Conservation (phyloP, 768 basidiomycete genomes). For the Leccinum imitatum region DNA sequence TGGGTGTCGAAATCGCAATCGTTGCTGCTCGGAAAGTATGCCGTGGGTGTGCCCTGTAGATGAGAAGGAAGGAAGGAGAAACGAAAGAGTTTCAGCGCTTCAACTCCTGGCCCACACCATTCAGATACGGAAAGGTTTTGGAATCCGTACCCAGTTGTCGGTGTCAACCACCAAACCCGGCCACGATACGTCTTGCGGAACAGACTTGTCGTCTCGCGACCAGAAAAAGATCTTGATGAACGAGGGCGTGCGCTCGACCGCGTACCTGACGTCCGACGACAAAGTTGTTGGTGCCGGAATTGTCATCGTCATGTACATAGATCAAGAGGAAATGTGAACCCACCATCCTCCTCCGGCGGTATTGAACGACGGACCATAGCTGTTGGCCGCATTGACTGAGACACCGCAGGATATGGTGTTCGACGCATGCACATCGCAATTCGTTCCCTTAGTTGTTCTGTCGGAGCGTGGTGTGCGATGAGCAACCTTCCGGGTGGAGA, state of each 20-base stretch:
- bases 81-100: not conserved
- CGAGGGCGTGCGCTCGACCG: slow-evolving; percentile 30
- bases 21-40: slow-evolving; percentile 55
- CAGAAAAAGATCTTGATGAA: slow-evolving; percentile 43
- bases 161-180: slow-evolving; percentile 20
- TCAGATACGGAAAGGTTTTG: not conserved
- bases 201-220: slow-evolving; percentile 28
- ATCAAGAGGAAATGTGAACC: not conserved
- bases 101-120: no score
- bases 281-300: not conserved
- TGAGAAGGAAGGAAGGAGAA: not conserved
- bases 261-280: slow-evolving; percentile 33
- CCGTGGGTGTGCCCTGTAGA: slow-evolving; percentile 53
- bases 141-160: slow-evolving; percentile 25
- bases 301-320: not conserved
- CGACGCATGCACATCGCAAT: slow-evolving; percentile 32
- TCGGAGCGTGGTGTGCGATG: not conserved
- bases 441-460: slow-evolving; percentile 24
- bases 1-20: slow-evolving; percentile 55
- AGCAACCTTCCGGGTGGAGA: not conserved
- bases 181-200: slow-evolving; percentile 35
- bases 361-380: slow-evolving; percentile 38
- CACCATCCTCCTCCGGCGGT: slow-evolving; percentile 37
- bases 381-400: slow-evolving; percentile 19
- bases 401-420: slow-evolving; percentile 36